phyloP scores from a whole-genome alignment of 495 filamentous ascomycete genomes.

The Xylaria castorea region DNA sequence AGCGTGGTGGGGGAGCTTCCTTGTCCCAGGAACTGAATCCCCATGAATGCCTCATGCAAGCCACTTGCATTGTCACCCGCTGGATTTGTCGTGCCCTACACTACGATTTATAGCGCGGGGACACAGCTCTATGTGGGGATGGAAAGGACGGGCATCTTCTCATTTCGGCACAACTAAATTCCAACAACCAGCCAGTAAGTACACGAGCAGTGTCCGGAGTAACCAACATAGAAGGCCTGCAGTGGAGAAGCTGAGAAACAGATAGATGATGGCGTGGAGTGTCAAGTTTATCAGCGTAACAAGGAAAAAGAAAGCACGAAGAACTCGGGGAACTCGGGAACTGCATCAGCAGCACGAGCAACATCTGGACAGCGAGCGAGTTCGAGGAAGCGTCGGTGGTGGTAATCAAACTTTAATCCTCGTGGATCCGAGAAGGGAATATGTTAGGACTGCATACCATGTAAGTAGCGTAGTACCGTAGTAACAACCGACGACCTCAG shows the following conservation, averaged over 20 bases:
- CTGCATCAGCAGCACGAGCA: slow-evolving; percentile 11
- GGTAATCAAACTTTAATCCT: not conserved
- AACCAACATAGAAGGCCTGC: slow-evolving; percentile 2
- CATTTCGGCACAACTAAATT: slow-evolving; percentile 9
- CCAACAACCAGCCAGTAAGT: not conserved
- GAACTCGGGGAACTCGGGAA: slow-evolving; percentile 10
- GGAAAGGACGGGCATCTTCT: slow-evolving; percentile 1
- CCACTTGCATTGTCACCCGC: slow-evolving; percentile 28
- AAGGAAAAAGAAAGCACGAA: slow-evolving; percentile 6
- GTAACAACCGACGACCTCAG: slow-evolving; percentile 4
- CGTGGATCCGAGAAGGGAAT: not conserved
- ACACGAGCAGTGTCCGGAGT: not conserved
- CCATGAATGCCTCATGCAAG: slow-evolving; percentile 24
- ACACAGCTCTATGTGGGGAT: not conserved
- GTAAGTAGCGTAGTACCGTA: no score
- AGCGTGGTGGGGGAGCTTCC: slow-evolving; percentile 11
- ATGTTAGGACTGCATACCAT: no score
- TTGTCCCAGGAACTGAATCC: slow-evolving; percentile 20
- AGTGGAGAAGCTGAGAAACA: not conserved
- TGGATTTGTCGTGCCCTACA: slow-evolving; percentile 14
- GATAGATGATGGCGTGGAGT: not conserved
- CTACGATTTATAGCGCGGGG: slow-evolving; percentile 16
- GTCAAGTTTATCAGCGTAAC: slow-evolving; percentile 1
- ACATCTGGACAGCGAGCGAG: not conserved
- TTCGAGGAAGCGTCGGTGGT: not conserved